Evolutionary conservation across 495 filamentous ascomycete genomes (phyloP).

Genomic region (Chlorociboria aeruginascens): DNA sequence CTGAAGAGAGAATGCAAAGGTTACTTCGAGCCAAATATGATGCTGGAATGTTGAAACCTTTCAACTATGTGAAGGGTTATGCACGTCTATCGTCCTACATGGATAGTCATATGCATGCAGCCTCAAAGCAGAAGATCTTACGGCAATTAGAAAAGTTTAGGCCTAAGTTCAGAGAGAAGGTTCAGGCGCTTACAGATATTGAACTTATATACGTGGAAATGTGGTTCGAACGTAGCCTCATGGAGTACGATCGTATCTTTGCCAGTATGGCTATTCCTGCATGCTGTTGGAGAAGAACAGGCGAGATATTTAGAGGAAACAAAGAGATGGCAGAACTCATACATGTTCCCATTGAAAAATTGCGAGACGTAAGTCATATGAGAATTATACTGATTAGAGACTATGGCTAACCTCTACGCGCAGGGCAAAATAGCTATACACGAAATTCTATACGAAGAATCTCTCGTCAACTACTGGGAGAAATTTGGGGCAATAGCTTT

Average conservation of each 20-base stretch:
- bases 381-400: neutral
- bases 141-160: constrained; percentile 85
- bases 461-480: constrained; percentile 95
- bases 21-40: constrained; percentile 91
- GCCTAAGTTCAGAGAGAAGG: constrained; percentile 90
- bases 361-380: constrained; percentile 66
- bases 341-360: constrained; percentile 76
- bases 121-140: constrained; percentile 76
- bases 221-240: constrained; percentile 92
- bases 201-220: constrained; percentile 91
- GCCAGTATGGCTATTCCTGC: constrained; percentile 98
- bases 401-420: constrained; percentile 4
- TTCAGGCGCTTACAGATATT: constrained; percentile 80
- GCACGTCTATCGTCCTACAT: constrained; percentile 80
- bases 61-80: constrained; percentile 97
- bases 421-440: constrained; percentile 93
- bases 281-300: constrained; percentile 93
- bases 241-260: constrained; percentile 97
- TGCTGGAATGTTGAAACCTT: constrained; percentile 85
- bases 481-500: constrained; percentile 99
- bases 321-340: constrained; percentile 98
- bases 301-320: constrained; percentile 95
- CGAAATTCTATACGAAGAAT: constrained; percentile 88
- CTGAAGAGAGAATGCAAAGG: constrained; percentile 91
- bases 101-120: constrained; percentile 68